These are phyloP conservation scores for Xylaria castorea DNA, from an alignment of 495 filamentous ascomycete species.

Conservation along the genomic window DNA sequence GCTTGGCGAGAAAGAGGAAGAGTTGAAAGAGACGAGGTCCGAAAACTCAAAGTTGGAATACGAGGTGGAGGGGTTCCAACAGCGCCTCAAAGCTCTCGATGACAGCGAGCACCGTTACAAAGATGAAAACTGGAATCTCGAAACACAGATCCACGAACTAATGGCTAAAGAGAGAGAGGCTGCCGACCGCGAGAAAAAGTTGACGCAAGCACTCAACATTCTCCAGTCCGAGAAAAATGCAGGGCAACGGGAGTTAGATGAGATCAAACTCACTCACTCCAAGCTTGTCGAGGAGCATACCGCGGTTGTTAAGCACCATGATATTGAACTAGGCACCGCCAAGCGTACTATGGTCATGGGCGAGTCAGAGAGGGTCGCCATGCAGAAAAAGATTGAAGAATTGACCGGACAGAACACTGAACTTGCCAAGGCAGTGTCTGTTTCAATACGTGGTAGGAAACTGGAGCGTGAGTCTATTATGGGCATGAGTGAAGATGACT, in stretches of 20 bases:
- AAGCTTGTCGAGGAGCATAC: conserved; percentile 83
- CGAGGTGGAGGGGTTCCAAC: conserved; percentile 78
- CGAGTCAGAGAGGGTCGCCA: conserved; percentile 73
- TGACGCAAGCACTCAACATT: conserved; percentile 71
- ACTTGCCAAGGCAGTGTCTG: conserved; percentile 74
- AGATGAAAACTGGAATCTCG: conserved; percentile 97
- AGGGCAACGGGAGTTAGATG: conserved; percentile 84
- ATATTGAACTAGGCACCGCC: conserved; percentile 81
- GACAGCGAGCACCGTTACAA: conserved; percentile 95
- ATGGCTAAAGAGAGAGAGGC: conserved; percentile 72
- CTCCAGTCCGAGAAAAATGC: conserved; percentile 76
- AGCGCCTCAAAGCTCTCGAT: conserved; percentile 80
- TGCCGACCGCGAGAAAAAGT: conserved; percentile 77
- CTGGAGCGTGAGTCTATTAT: conserved; percentile 66
- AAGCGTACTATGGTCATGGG: conserved; percentile 74
- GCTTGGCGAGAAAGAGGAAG: conserved; percentile 84
- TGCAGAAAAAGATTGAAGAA: conserved; percentile 86
- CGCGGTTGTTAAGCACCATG: conserved; percentile 77
- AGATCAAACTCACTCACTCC: conserved; percentile 76
- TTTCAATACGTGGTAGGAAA: conserved; percentile 69
- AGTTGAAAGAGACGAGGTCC: conserved; percentile 72
- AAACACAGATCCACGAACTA: conserved; percentile 85
- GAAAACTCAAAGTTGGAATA: conserved; percentile 81
- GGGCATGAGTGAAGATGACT: conserved; percentile 66
- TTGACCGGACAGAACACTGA: conserved; percentile 87